A percentile compares a stretch with the other conserved stretches of the same genome.
phyloP scores from a whole-genome alignment of 371 early-diverging fungal species.

The Mucor velutinosus region DNA sequence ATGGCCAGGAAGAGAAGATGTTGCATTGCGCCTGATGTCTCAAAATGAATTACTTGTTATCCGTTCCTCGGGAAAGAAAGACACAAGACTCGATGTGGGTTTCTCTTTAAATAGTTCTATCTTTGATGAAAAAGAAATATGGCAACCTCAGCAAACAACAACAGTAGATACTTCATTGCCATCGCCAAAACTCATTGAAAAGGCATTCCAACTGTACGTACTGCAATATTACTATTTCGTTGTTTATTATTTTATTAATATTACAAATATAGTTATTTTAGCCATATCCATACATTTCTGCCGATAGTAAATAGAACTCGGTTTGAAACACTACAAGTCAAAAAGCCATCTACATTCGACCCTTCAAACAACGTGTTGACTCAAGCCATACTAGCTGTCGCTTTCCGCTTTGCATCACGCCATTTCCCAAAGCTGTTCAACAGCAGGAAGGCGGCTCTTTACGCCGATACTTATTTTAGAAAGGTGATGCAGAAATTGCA shows the following conservation, averaged over 20 bases:
- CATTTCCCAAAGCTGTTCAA: slow-evolving; percentile 29
- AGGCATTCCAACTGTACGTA: slow-evolving; percentile 28
- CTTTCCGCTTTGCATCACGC: slow-evolving; percentile 43
- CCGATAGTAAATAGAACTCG: slow-evolving; percentile 59
- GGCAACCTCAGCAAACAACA: neutral
- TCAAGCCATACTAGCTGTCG: slow-evolving; percentile 55
- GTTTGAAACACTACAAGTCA: slow-evolving; percentile 45
- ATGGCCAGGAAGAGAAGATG: slow-evolving; percentile 46
- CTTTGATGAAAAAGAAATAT: slow-evolving; percentile 22
- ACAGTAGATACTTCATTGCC: slow-evolving; percentile 1
- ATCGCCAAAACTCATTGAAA: slow-evolving; percentile 10
- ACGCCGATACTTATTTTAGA: slow-evolving; percentile 39
- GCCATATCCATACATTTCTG: slow-evolving; percentile 57
- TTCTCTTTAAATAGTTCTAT: slow-evolving; percentile 40
- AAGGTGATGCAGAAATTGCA: slow-evolving; percentile 42
- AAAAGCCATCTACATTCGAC: slow-evolving; percentile 19
- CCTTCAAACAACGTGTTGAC: slow-evolving; percentile 32
- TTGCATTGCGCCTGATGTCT: slow-evolving; percentile 40
- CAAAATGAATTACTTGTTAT: slow-evolving; percentile 48
- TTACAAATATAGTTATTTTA: slow-evolving; percentile 51
- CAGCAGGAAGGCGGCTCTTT: slow-evolving; percentile 25
- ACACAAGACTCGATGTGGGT: slow-evolving; percentile 38
- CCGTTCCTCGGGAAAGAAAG: slow-evolving; percentile 28
- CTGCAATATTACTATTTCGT: neutral
- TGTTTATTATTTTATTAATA: neutral